Percentiles rank a stretch among this genome's conserved stretches.
These are phyloP conservation scores for Asclepias syriaca DNA, from an alignment of 257 asterid species.

Conservation along the genomic window DNA sequence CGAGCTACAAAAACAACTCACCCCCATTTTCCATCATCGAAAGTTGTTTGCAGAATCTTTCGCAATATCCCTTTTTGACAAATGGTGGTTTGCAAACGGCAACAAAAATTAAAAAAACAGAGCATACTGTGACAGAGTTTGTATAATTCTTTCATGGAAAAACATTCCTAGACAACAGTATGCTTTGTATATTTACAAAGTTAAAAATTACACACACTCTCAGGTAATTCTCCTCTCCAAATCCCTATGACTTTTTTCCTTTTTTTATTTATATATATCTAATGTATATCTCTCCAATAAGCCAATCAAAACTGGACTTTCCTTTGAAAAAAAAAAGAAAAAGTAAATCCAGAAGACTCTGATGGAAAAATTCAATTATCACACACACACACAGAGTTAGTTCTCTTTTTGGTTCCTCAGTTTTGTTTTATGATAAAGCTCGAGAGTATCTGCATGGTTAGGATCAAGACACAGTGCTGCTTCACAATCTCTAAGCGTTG, in stretches of 20 bases:
- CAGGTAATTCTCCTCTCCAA: slow-evolving; percentile 2
- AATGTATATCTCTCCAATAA: slow-evolving; percentile 8
- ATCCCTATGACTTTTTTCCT: slow-evolving; percentile 8
- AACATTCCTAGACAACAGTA: slow-evolving; percentile 7
- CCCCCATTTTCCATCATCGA: not conserved
- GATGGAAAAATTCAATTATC: slow-evolving; percentile 15
- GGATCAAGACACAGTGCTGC: slow-evolving; percentile 92
- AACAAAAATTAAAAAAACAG: not conserved
- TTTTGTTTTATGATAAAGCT: slow-evolving; percentile 50
- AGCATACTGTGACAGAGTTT: slow-evolving; percentile 11
- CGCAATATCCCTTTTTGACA: slow-evolving; percentile 11
- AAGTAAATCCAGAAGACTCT: slow-evolving; percentile 17
- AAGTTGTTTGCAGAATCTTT: slow-evolving; percentile 13
- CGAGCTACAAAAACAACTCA: no score
- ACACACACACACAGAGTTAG: slow-evolving; percentile 16
- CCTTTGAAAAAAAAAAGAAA: not conserved
- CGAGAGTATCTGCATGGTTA: slow-evolving; percentile 57
- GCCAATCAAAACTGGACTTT: slow-evolving; percentile 27
- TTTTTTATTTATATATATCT: not conserved
- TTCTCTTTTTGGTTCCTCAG: slow-evolving; percentile 30
- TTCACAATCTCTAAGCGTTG: slow-evolving; percentile 74
- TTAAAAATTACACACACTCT: slow-evolving; percentile 12
- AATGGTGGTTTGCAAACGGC: not conserved
- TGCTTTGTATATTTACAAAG: slow-evolving; percentile 30
- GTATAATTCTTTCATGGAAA: not conserved